phyloP scores from a whole-genome alignment of 345 rosid species.

The Salix udensis region DNA sequence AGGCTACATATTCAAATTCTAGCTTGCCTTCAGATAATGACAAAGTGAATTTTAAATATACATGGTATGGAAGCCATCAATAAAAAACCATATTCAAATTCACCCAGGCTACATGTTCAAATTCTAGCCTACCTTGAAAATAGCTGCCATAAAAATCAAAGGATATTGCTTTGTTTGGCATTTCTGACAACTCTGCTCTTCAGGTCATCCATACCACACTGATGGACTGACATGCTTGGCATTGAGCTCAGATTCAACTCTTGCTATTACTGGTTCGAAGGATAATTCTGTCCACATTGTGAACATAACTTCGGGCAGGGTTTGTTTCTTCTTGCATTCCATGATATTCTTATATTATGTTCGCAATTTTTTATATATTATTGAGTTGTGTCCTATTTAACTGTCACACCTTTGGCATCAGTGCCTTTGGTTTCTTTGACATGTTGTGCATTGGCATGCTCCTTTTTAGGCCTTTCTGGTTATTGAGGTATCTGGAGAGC shows the following conservation, averaged over 20 bases:
- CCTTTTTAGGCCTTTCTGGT: not conserved
- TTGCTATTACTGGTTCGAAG: constrained; percentile 74
- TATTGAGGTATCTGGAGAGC: not conserved
- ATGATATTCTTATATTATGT: not conserved
- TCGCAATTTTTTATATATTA: not conserved
- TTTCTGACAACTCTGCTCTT: constrained; percentile 8
- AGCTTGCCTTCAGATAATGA: too few species aligned
- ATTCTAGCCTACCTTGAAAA: not conserved
- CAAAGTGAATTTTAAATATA: not conserved
- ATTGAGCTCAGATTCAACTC: constrained; percentile 67
- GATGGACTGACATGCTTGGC: constrained; percentile 76
- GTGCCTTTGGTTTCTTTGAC: not conserved
- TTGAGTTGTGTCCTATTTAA: not conserved
- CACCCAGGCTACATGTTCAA: not conserved
- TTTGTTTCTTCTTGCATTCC: constrained; percentile 17
- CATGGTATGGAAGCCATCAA: not conserved
- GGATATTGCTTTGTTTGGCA: constrained; percentile 1
- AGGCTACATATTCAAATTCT: not conserved
- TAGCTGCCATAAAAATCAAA: not conserved
- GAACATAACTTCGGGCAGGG: constrained; percentile 78
- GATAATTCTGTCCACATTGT: constrained; percentile 78
- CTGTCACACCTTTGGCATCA: not conserved
- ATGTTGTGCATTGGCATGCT: not conserved
- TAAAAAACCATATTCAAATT: not conserved
- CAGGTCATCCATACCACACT: constrained; percentile 87